Evolutionary conservation across 2,329 filamentous ascomycete genomes (phyloP).

Genomic region (Pseudovirgaria hyperparasitica): DNA sequence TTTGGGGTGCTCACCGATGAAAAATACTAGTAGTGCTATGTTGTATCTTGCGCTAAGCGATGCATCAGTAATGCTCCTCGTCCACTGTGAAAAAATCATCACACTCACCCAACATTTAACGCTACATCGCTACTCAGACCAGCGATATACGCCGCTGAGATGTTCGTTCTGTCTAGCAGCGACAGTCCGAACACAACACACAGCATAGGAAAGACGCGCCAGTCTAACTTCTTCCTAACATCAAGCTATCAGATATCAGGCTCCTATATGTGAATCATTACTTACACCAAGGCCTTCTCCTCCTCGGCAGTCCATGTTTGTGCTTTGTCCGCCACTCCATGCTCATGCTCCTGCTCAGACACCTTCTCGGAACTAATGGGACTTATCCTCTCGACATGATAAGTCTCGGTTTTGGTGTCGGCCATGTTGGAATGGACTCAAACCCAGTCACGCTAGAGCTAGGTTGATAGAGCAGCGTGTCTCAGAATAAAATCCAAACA

Average conservation of each 20-base stretch:
- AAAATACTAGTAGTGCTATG: constrained; percentile 19
- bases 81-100: neutral
- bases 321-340: no score
- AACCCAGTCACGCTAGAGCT: no score
- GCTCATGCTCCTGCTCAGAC: no score
- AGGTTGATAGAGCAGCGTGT: no score
- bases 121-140: constrained; percentile 9
- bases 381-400: no score
- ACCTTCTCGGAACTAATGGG: no score
- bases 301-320: constrained; percentile 19
- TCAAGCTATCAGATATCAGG: constrained; percentile 1
- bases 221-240: constrained; percentile 17
- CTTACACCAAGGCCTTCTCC: constrained; percentile 15
- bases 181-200: constrained; percentile 18
- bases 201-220: constrained; percentile 19
- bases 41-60: constrained; percentile 12
- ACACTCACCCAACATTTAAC: constrained; percentile 7
- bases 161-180: constrained; percentile 13
- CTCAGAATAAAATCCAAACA: no score
- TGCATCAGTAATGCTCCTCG: neutral
- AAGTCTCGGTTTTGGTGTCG: no score
- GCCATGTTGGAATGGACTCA: no score
- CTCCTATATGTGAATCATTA: neutral
- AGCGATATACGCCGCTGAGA: constrained; percentile 13
- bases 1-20: constrained; percentile 10